Evolutionary conservation across 2,329 filamentous ascomycete genomes (phyloP), one percentile per base, ranked within the genome.

Genomic region (Thelonectria blattea): DNA sequence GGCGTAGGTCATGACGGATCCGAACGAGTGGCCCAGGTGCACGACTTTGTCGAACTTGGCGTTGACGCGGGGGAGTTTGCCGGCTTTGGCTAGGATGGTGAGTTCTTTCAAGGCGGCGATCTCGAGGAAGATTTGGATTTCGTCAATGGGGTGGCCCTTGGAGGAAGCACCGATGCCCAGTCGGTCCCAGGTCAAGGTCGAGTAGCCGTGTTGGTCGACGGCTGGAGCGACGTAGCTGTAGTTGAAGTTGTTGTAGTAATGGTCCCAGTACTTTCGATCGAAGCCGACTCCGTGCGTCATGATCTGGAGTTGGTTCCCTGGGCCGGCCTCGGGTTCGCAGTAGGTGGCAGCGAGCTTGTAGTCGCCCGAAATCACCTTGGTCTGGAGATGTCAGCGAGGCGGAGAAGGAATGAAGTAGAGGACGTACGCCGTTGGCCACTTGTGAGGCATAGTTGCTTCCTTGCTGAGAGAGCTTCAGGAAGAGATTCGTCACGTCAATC

Each of bases 21-120:
- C 88, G 65, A 87, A 90, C 0, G 83, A 87, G 76, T 90, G 87
- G 12, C 87, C 88, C 15, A 88, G 78, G 70, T 90, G 87, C 9
- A 87, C 76, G 22, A 85, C 75, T 67, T 83, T 80, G 46, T 68
- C 58, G 65, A 75, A 79, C 18, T 63, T 64, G 48, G 72, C 65
- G 27, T 70, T 70, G n/a, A 83, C 71, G 18, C 75, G 73, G 0
- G 76, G 70, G 22, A 89, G 74, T 0, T 69, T 67, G 48, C 82
- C 81, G 1, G 72, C 66, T 30, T 83, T 81, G 2, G 86, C 75
- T 63, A 76, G 73, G 11, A 71, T 70, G 0, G 86, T 89, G 4
- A 90, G 74, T 2, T 78, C 75, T 34, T 78, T 76, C 22, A 89
- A 80, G 10, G 85, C 85, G 24, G 82, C 81, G n/a, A 88, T 74